A percentile compares a stretch with the other conserved stretches of the same genome.
phyloP scores from a whole-genome alignment of 768 basidiomycete species.

The Psilocybe subaeruginosa region DNA sequence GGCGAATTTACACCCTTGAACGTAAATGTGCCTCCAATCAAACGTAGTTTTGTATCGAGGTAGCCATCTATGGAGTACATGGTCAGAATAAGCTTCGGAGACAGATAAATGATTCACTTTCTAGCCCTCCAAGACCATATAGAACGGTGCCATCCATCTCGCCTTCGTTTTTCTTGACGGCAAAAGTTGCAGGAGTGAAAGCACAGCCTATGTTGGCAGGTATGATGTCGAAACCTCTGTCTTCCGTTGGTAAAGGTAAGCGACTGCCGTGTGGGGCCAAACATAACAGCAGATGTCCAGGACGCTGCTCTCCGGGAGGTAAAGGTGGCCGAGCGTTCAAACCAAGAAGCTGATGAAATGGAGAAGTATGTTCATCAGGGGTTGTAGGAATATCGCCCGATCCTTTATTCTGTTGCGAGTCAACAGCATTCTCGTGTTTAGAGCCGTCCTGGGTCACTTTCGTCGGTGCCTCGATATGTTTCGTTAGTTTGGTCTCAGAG shows the following conservation, averaged over 20 bases:
- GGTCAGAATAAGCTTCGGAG: background rate
- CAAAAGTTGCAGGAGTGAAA: conserved; percentile 45
- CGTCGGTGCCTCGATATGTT: background rate
- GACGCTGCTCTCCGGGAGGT: conserved; percentile 25
- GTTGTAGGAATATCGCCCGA: background rate
- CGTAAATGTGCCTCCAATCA: conserved; percentile 67
- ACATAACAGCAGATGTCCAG: conserved; percentile 56
- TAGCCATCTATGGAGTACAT: conserved; percentile 15
- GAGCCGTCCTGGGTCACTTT: background rate
- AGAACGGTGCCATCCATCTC: conserved; percentile 37
- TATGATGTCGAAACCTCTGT: conserved; percentile 43
- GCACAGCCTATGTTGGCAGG: conserved; percentile 43
- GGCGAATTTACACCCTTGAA: conserved; percentile 49
- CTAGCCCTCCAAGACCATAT: conserved; percentile 55
- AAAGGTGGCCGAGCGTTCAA: conserved; percentile 28
- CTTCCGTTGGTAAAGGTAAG: conserved; percentile 33
- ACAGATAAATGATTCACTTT: conserved; percentile 37
- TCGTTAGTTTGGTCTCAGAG: background rate
- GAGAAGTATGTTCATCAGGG: conserved; percentile 17
- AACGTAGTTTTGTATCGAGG: conserved; percentile 21
- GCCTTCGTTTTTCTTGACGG: conserved; percentile 35
- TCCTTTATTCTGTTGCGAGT: background rate
- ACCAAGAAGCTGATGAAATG: conserved; percentile 25
- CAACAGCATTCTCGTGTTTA: background rate
- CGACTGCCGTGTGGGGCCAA: conserved; percentile 41